phyloP scores from a whole-genome alignment of 768 basidiomycete species.

The Leccinum imitatum region DNA sequence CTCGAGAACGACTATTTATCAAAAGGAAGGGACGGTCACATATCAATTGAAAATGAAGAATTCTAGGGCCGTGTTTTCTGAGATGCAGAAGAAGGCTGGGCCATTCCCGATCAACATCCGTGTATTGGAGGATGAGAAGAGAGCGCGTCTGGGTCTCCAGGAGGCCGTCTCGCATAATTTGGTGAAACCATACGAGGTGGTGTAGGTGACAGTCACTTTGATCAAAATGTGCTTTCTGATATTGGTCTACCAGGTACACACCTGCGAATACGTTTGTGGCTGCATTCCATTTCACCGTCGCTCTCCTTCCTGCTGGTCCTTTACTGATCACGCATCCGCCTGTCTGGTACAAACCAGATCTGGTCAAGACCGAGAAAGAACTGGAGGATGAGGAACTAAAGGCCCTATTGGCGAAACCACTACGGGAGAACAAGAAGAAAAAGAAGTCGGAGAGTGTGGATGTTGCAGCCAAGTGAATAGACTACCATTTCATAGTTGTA shows the following conservation, averaged over 20 bases:
- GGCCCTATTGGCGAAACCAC: constrained; percentile 67
- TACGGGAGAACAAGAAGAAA: constrained; percentile 92
- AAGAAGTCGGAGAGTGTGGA: constrained; percentile 66
- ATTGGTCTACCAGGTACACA: constrained; percentile 58
- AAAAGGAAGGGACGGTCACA: constrained; percentile 79
- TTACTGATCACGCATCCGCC: constrained; percentile 85
- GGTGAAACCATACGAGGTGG: constrained; percentile 92
- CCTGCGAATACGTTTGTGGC: constrained; percentile 84
- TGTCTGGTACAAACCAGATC: constrained; percentile 89
- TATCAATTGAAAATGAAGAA: constrained; percentile 99
- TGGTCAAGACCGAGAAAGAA: constrained; percentile 87
- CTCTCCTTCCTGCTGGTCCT: constrained; percentile 87
- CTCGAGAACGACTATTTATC: constrained; percentile 90
- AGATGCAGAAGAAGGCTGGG: constrained; percentile 97
- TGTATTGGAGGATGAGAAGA: constrained; percentile 91
- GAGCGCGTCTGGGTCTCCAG: constrained; percentile 90
- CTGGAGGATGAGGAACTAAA: constrained; percentile 87
- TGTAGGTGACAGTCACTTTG: constrained; percentile 49
- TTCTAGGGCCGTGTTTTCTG: constrained; percentile 93
- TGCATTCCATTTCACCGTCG: constrained; percentile 96
- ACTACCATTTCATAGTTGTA: constrained; percentile 15
- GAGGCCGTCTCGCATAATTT: constrained; percentile 95
- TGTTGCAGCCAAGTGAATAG: constrained; percentile 28
- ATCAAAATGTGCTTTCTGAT: neutral
- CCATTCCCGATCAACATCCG: constrained; percentile 98